Percentiles rank a stretch among this genome's conserved stretches.
Conservation (phyloP, 148 eudicot genomes). For the Vaccinium myrtillus region DNA sequence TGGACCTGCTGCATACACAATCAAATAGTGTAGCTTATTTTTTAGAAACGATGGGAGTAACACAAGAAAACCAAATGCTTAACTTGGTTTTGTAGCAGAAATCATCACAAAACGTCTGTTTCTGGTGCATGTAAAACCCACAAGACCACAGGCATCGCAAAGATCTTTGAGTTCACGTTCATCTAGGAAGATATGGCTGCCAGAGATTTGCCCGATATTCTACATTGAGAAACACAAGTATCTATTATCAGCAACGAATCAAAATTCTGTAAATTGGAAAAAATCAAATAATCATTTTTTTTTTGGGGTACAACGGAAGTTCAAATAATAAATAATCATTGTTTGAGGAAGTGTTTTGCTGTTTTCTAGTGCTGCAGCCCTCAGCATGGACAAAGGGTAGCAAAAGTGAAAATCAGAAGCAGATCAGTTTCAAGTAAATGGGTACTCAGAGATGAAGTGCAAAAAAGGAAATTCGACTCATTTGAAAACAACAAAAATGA, state of each 20-base stretch:
- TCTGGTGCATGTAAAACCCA: conserved; percentile 63
- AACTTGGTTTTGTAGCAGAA: conserved; percentile 71
- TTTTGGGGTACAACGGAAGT: too few relatives aligned
- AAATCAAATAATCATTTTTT: not conserved
- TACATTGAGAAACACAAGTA: conserved; percentile 21
- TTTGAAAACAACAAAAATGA: not conserved
- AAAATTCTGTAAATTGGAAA: not conserved
- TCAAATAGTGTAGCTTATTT: not conserved
- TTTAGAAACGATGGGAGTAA: not conserved
- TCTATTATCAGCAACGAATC: not conserved
- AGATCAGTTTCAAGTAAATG: not conserved
- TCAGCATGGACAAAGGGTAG: not conserved
- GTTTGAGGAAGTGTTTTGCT: not conserved
- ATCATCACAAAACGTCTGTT: conserved; percentile 75
- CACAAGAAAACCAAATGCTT: not conserved
- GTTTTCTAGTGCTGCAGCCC: not conserved
- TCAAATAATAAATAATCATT: not conserved
- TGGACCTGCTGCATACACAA: not conserved
- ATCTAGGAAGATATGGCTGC: conserved; percentile 66
- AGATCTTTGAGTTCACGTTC: conserved; percentile 88
- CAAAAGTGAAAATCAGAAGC: not conserved
- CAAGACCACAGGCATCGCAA: conserved; percentile 75
- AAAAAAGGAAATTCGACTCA: not conserved
- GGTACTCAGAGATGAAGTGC: not conserved
- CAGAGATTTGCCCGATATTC: conserved; percentile 68